Evolutionary conservation across 129 eudicot species (phyloP).

Genomic region (Logfia minima): DNA sequence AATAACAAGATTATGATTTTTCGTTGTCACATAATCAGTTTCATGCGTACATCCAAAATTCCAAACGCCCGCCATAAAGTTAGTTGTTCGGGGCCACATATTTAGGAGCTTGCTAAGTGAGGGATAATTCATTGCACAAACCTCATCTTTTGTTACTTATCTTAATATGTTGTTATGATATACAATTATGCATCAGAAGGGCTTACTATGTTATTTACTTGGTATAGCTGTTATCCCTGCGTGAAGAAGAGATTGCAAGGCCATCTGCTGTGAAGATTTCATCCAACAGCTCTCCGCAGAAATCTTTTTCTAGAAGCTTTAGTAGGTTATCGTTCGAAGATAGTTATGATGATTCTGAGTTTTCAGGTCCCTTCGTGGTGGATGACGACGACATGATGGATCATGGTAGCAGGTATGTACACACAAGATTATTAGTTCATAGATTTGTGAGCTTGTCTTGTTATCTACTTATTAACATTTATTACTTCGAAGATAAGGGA

Average conservation of each 20-base stretch:
- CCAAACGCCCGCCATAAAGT: not conserved
- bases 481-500: not conserved
- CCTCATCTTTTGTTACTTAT: not conserved
- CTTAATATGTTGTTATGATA: not conserved
- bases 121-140: not conserved
- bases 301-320: slow-evolving; percentile 68
- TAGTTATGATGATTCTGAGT: slow-evolving; percentile 75
- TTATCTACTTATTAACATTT: not conserved
- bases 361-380: slow-evolving; percentile 82
- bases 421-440: not conserved
- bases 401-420: slow-evolving; percentile 71
- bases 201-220: slow-evolving; percentile 9
- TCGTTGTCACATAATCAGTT: not conserved
- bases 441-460: slow-evolving; percentile 18
- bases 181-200: slow-evolving; percentile 1
- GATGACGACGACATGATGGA: slow-evolving; percentile 76
- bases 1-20: not conserved
- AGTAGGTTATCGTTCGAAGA: slow-evolving; percentile 70
- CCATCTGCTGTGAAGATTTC: slow-evolving; percentile 47
- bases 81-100: not conserved
- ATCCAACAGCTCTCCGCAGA: slow-evolving; percentile 59
- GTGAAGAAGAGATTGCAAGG: slow-evolving; percentile 61
- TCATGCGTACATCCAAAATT: not conserved
- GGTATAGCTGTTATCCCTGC: slow-evolving; percentile 49
- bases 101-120: slow-evolving; percentile 4